phyloP scores from a whole-genome alignment of 345 rosid species.

The Arabidopsis suecica region DNA sequence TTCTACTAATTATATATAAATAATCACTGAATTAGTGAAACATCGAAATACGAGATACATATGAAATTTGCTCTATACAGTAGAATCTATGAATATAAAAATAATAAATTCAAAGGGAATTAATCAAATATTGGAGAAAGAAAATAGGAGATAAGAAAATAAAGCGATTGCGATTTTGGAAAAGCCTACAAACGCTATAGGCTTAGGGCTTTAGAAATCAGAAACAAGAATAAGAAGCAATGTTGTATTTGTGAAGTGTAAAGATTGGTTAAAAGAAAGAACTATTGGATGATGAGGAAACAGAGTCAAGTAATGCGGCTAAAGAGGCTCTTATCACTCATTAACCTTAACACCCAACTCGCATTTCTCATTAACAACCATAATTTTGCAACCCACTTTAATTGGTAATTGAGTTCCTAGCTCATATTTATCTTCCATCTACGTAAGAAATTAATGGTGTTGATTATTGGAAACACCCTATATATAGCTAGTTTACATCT shows the following conservation, averaged over 20 bases:
- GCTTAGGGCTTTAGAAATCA: conserved; percentile 17
- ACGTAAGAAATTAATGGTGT: neutral
- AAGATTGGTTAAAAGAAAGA: conserved; percentile 15
- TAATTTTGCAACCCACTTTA: conserved; percentile 33
- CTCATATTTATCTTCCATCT: conserved; percentile 5
- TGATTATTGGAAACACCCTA: neutral
- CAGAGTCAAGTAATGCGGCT: conserved; percentile 71
- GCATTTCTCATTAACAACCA: conserved; percentile 40
- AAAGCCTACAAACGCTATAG: conserved; percentile 19
- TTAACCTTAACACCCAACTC: conserved; percentile 44
- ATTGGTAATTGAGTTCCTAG: conserved; percentile 25
- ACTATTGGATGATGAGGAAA: conserved; percentile 24
- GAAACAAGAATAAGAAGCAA: neutral
- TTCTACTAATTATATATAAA: neutral
- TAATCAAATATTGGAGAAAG: conserved; percentile 3
- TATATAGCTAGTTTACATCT: neutral
- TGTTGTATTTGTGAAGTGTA: conserved; percentile 5
- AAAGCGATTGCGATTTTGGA: conserved; percentile 18
- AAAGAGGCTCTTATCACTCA: conserved; percentile 49
- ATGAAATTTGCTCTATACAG: neutral
- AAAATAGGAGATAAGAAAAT: neutral
- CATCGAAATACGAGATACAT: neutral
- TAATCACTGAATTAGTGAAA: neutral
- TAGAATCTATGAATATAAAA: neutral
- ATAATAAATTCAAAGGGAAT: neutral